A percentile compares a stretch with the other conserved stretches of the same genome.
These are phyloP conservation scores for Fusarium lateritium DNA, from an alignment of 2,329 filamentous ascomycete genomes.

Conservation along the genomic window DNA sequence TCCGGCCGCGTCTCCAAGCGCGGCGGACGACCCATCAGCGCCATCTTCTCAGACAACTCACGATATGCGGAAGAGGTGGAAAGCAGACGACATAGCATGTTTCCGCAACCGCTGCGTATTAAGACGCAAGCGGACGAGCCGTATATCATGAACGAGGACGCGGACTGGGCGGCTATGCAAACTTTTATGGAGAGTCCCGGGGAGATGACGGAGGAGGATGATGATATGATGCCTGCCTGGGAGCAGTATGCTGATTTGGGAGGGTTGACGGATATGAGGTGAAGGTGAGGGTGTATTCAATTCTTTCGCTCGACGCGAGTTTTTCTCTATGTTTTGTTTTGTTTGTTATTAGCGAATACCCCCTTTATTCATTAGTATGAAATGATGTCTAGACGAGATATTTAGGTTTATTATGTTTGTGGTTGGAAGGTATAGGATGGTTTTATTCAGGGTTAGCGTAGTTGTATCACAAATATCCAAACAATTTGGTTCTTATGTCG, in stretches of 20 bases:
- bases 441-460: background rate
- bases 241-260: constrained; percentile 64
- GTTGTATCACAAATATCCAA: background rate
- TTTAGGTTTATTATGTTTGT: constrained; percentile 34
- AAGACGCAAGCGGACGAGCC: constrained; percentile 45
- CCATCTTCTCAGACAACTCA: constrained; percentile 48
- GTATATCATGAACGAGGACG: constrained; percentile 50
- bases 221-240: constrained; percentile 57
- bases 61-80: constrained; percentile 49
- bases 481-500: background rate
- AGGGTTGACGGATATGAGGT: constrained; percentile 59
- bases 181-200: constrained; percentile 52
- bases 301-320: constrained; percentile 30
- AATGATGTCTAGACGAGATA: constrained; percentile 37
- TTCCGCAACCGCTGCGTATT: constrained; percentile 45
- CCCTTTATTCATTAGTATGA: constrained; percentile 38
- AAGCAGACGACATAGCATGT: constrained; percentile 46
- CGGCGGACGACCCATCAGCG: constrained; percentile 47
- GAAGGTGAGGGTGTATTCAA: constrained; percentile 23
- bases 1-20: constrained; percentile 47
- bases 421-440: background rate
- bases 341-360: constrained; percentile 46
- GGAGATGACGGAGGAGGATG: constrained; percentile 34
- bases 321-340: constrained; percentile 6
- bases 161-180: constrained; percentile 58